Evolutionary conservation across 805 yeast genomes (phyloP), one percentile per base, ranked within the genome.

Genomic region (Wickerhamiella slavikovae): DNA sequence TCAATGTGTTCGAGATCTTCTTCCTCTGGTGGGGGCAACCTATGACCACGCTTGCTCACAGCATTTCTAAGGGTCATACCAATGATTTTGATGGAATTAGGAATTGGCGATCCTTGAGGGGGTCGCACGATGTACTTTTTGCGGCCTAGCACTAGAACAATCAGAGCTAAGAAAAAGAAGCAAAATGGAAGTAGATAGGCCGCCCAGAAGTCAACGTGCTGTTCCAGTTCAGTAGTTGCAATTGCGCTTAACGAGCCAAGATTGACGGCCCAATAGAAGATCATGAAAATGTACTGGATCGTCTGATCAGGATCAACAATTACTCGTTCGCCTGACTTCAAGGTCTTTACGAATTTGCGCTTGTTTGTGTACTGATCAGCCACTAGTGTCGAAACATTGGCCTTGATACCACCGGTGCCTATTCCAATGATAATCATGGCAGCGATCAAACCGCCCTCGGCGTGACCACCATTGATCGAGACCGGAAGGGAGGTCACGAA

Each of bases 391-490:
- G 80, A 66, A 18, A 76, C 68, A 42, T 76, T 75, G 24, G 82
- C 61, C 49, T 77, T 77, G 47, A 77, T 77, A 41, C 80, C 73
- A 44, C 89, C 89, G 19, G 89, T 71, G 24, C 80, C 85, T 23
- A 73, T 41, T 40, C 85, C 85, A 42, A 77, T 66, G 30, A 68
- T 50, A 34, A 68, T 51, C 51, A 69, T 62, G 19, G 68, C 61
- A 25, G 58, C 56, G 29, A 65, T 46, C 34, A 68, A 66, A 24
- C 85, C 83, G 37, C 71, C 80, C 31, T 68, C 48, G 13, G 38
- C 37, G 22, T 34, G 35, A 15, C 57, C 55, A 26, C 51, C 51
- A 16, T 49, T 48, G 22, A 65, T 55, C 24, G 71, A 59, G 12
- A 62, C 55, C 16, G 82, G 83, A 30, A 75, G 51, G 5, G 83